Conservation (phyloP, 768 basidiomycete genomes). For the Boletus coccyginus region DNA sequence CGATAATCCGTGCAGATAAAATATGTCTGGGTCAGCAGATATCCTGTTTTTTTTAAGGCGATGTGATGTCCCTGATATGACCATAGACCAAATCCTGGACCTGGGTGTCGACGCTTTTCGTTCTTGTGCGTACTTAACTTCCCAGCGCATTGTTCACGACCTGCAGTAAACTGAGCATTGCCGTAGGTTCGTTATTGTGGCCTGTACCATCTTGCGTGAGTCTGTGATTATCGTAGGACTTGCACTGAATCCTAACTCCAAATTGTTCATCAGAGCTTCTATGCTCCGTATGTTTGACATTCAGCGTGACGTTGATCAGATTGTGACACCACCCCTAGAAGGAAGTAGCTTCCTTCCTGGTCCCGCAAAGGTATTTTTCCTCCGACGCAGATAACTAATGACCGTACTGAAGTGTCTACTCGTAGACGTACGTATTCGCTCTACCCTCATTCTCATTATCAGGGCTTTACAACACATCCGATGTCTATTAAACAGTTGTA, state of each 20-base stretch:
- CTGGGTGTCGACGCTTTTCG: conserved; percentile 5
- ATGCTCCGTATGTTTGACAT: not conserved
- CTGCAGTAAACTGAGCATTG: not conserved
- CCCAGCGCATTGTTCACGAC: not conserved
- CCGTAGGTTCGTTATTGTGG: conserved; percentile 11
- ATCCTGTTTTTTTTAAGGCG: not conserved
- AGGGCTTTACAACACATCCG: not conserved
- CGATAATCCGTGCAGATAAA: not conserved
- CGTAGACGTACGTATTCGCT: conserved; percentile 1
- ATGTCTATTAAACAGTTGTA: not conserved
- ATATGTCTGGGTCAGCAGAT: conserved; percentile 9
- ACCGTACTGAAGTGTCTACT: not conserved
- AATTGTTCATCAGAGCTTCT: not conserved
- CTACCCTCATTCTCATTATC: not conserved
- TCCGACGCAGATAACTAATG: not conserved
- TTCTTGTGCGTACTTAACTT: conserved; percentile 1
- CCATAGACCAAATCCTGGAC: conserved; percentile 8
- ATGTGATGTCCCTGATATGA: not conserved
- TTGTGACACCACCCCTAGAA: not conserved
- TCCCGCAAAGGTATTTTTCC: not conserved
- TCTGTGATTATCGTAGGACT: not conserved
- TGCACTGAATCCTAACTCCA: not conserved
- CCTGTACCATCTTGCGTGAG: not conserved
- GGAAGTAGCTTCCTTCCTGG: conserved; percentile 1
- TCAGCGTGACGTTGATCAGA: not conserved